Base-by-base conservation (phyloP, 2,329 filamentous ascomycete species). In the Neonectria ditissima region DNA sequence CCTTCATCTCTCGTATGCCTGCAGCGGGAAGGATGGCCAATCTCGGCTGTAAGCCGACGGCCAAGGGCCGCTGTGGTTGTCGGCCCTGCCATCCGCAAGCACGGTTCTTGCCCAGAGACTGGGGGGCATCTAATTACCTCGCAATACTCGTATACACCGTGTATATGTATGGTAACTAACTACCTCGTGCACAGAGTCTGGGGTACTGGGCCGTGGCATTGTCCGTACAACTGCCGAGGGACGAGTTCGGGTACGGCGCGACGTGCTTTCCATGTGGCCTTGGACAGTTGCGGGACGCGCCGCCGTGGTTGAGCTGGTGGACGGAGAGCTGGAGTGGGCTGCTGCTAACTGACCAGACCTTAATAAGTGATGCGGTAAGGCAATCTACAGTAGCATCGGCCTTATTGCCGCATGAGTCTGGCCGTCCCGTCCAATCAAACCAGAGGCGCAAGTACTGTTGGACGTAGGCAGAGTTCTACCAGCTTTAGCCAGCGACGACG, bases 71-170 rank as follows among this genome's bases (percentile, higher is more conserved):
- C 45, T 37, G 10, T 41, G 47, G 39, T 32, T 52, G 51, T 55
- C 70, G 70, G 70, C 47, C 70, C 70, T 73, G 54, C 48, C 43
- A 71, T 69, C 70, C 70, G 70, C 64, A 68, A 48, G 41, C 56
- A 41, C 37, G 39, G 14, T 65, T 62, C n/a, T 37, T 24, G 45
- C 47, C 18, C 55, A 20, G 11, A 18, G 14, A 8, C 34, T 14
- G 14, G 14, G 34, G 34, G 34, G n/a, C n/a, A n/a, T n/a, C n/a
- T n/a, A n/a, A n/a, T n/a, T n/a, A 37, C 14, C 34, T 37, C 16
- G 34, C 34, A 37, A n/a, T 32, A 5, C 30, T 39, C 41, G 30
- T 54, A 18, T 32, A n/a, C n/a, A n/a, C n/a, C n/a, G n/a, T n/a
- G n/a, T n/a, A n/a, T n/a, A n/a, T n/a, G n/a, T n/a, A n/a, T n/a